A percentile compares a stretch with the other conserved stretches of the same genome.
phyloP scores from a whole-genome alignment of 2,329 filamentous ascomycete species.

The Cladosporium sp. region DNA sequence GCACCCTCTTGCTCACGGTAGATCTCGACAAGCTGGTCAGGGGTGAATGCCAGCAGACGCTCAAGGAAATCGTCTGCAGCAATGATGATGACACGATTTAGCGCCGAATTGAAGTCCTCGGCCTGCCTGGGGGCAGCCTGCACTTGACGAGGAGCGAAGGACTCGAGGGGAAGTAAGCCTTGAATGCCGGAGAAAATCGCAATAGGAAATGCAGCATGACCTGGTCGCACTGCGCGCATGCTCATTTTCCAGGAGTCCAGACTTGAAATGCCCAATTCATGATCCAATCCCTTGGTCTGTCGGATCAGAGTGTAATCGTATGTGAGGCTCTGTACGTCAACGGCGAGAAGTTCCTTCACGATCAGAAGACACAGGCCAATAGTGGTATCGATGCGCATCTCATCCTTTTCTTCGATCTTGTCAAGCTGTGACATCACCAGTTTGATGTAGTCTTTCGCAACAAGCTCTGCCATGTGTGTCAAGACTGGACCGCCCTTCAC shows the following conservation, averaged over 20 bases:
- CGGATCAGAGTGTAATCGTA: slow-evolving; percentile 66
- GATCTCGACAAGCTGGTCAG: slow-evolving; percentile 63
- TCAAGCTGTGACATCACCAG: slow-evolving; percentile 26
- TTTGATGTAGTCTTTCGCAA: slow-evolving; percentile 27
- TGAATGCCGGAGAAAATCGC: slow-evolving; percentile 67
- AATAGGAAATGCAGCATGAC: slow-evolving; percentile 68
- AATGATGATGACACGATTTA: slow-evolving; percentile 57
- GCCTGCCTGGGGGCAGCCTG: slow-evolving; percentile 50
- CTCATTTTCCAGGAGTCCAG: slow-evolving; percentile 75
- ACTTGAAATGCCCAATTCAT: slow-evolving; percentile 66
- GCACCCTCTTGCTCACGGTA: slow-evolving; percentile 66
- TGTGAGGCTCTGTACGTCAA: slow-evolving; percentile 67
- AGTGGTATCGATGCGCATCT: slow-evolving; percentile 29
- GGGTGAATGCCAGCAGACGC: slow-evolving; percentile 70
- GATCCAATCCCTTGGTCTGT: slow-evolving; percentile 57
- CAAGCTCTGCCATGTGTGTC: slow-evolving; percentile 26
- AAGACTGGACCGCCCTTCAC: slow-evolving; percentile 28
- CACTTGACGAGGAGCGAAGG: slow-evolving; percentile 49
- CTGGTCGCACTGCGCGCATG: slow-evolving; percentile 61
- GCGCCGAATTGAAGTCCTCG: slow-evolving; percentile 72
- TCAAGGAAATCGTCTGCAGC: slow-evolving; percentile 73
- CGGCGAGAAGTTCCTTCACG: slow-evolving; percentile 60
- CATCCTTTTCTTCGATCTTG: slow-evolving; percentile 28
- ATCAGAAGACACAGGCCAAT: slow-evolving; percentile 57
- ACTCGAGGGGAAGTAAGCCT: slow-evolving; percentile 70